Conservation (phyloP, 176 grass and related monocot species). For the Aegilops sharonensis region DNA sequence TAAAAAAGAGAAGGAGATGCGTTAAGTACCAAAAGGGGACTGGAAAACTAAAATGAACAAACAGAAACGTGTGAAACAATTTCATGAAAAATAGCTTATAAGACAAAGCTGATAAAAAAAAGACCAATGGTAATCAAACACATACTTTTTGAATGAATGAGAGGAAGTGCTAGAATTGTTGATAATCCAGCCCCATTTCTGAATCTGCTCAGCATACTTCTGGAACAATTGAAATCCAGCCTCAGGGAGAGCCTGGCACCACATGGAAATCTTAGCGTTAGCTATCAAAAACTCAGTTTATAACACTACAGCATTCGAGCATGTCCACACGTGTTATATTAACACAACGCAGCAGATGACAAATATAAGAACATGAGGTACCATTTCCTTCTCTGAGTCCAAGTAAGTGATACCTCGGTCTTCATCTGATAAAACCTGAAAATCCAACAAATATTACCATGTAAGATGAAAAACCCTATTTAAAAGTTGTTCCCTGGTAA, state of each 20-base stretch:
- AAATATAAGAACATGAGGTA: constrained; percentile 42
- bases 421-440: constrained; percentile 79
- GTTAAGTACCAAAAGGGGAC: not conserved
- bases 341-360: constrained; percentile 19
- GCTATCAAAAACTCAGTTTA: not conserved
- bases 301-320: not conserved
- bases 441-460: constrained; percentile 14
- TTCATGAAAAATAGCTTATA: not conserved
- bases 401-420: constrained; percentile 62
- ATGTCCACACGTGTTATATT: not conserved
- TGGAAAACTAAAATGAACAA: not conserved
- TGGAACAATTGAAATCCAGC: constrained; percentile 83
- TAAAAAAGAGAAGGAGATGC: not conserved
- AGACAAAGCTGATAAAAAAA: not conserved
- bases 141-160: constrained; percentile 77
- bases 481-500: constrained; percentile 13
- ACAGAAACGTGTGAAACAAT: not conserved
- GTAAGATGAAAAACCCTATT: constrained; percentile 6
- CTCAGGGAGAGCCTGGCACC: constrained; percentile 74
- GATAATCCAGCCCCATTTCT: constrained; percentile 90
- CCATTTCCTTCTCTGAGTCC: constrained; percentile 77
- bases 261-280: not conserved
- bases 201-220: constrained; percentile 79
- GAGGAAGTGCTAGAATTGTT: constrained; percentile 50
- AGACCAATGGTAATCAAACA: constrained; percentile 2